Percentiles rank a stretch among this genome's conserved stretches.
These are phyloP conservation scores for Spizellomyces sp. DNA, from an alignment of 192 early-diverging fungal genomes.

Conservation along the genomic window DNA sequence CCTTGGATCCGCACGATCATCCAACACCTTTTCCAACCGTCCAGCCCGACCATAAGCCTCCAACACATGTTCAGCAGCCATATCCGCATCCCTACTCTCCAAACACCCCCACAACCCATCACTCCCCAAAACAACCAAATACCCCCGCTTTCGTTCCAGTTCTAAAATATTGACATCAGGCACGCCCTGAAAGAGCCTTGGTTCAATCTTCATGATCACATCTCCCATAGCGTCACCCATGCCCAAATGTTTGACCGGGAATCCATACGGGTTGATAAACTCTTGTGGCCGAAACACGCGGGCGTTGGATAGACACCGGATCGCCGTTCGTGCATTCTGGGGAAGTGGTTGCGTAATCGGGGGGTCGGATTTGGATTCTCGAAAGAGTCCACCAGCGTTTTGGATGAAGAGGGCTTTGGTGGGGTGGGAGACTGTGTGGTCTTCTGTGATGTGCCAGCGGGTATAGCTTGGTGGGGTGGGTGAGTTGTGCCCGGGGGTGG, in stretches of 20 bases:
- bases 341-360: constrained; percentile 5
- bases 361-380: not conserved
- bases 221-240: constrained; percentile 33
- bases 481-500: not conserved
- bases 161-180: constrained; percentile 21
- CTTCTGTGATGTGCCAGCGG: constrained; percentile 8
- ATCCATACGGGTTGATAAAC: constrained; percentile 17
- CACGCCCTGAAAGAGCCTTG: constrained; percentile 16
- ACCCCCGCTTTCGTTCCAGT: not conserved
- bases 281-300: constrained; percentile 19
- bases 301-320: constrained; percentile 9
- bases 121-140: constrained; percentile 22
- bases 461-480: not conserved
- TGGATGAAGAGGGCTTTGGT: not conserved
- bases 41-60: not conserved
- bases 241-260: constrained; percentile 8
- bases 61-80: not conserved
- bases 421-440: constrained; percentile 20
- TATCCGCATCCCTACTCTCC: constrained; percentile 4
- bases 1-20: no score
- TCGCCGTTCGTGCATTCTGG: not conserved
- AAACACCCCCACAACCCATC: constrained; percentile 24
- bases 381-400: constrained; percentile 14
- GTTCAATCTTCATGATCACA: constrained; percentile 27
- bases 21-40: no score